These are phyloP conservation scores for Ilex paraguariensis DNA, from an alignment of 305 asterid species.

Conservation along the genomic window DNA sequence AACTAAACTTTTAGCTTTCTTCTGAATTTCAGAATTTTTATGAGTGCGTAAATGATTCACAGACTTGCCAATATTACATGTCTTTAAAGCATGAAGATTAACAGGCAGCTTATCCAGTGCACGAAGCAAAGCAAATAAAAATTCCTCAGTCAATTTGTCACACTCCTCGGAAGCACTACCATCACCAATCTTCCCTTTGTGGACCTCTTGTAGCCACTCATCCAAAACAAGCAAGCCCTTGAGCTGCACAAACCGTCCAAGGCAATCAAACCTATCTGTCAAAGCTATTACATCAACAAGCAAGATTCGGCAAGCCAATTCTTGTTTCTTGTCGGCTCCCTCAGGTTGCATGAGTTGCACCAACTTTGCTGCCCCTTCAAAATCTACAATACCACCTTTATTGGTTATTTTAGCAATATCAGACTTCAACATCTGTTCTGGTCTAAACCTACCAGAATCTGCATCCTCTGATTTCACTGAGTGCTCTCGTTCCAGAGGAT, in stretches of 20 bases:
- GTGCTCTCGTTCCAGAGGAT: conserved; percentile 66
- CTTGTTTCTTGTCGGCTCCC: conserved; percentile 56
- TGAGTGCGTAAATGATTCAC: conserved; percentile 76
- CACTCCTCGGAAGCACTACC: conserved; percentile 36
- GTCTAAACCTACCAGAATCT: conserved; percentile 41
- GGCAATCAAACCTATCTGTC: conserved; percentile 79
- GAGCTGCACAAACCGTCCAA: conserved; percentile 71
- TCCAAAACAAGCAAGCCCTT: conserved; percentile 75
- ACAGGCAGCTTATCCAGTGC: conserved; percentile 85
- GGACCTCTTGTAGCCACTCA: conserved; percentile 93
- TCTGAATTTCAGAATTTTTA: conserved; percentile 69
- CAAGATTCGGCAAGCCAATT: conserved; percentile 58
- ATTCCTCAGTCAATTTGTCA: conserved; percentile 64
- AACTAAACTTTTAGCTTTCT: conserved; percentile 67
- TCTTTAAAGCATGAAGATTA: conserved; percentile 70
- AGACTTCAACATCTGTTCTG: conserved; percentile 48
- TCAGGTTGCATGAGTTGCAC: conserved; percentile 73
- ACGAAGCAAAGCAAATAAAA: conserved; percentile 70
- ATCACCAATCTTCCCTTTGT: conserved; percentile 65
- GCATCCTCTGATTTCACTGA: conserved; percentile 46
- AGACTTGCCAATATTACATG: conserved; percentile 79
- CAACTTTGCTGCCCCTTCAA: conserved; percentile 86
- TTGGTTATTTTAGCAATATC: conserved; percentile 72
- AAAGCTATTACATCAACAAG: conserved; percentile 74
- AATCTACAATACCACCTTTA: conserved; percentile 59